A percentile compares a stretch with the other conserved stretches of the same genome.
Conservation (phyloP, 2,329 filamentous ascomycete genomes). For the Diaporthe caulivora region DNA sequence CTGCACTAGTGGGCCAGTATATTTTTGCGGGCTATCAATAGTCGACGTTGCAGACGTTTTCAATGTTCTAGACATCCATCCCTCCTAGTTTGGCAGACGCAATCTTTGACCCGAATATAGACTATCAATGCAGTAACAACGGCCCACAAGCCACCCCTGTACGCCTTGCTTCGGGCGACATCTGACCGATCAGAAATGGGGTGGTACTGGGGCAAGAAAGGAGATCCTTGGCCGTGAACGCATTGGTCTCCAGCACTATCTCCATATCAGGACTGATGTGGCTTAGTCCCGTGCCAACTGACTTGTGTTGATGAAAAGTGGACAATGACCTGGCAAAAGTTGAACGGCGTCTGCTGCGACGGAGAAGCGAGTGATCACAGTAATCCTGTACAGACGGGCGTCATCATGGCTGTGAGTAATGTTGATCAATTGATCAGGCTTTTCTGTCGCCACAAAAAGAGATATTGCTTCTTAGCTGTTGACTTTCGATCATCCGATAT, state of each 20-base stretch:
- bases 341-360: background rate
- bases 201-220: background rate
- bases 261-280: background rate
- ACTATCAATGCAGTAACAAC: background rate
- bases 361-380: background rate
- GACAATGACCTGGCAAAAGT: background rate
- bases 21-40: background rate
- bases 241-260: background rate
- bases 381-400: background rate
- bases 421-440: background rate
- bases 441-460: background rate
- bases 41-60: background rate
- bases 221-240: background rate
- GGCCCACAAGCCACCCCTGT: background rate
- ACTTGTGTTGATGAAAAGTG: background rate
- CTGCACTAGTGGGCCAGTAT: background rate
- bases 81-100: background rate
- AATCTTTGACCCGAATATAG: background rate
- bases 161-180: background rate
- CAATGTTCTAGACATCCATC: background rate
- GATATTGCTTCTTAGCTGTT: background rate
- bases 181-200: background rate
- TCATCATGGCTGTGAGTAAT: background rate
- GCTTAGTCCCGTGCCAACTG: background rate
- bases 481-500: conserved; percentile 1